Conservation (phyloP, 2,329 filamentous ascomycete genomes). For the Thelonectria rubi region DNA sequence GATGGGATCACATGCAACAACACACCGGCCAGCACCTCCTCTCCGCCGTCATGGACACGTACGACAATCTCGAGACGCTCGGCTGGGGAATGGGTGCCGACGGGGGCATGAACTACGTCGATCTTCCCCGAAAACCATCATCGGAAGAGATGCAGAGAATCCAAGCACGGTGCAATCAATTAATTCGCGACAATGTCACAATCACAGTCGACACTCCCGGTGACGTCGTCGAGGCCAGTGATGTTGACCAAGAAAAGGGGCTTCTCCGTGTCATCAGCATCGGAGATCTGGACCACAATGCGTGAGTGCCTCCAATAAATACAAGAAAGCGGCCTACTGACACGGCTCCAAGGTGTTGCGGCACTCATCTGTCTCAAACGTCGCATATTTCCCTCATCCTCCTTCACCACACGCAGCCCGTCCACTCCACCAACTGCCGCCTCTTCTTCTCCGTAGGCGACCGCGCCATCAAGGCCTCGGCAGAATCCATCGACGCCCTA, state of each 20-base stretch:
- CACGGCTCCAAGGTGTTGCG: constrained; percentile 38
- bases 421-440: constrained; percentile 46
- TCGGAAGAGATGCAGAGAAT: constrained; percentile 38
- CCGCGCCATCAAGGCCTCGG: constrained; percentile 39
- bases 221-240: constrained; percentile 33
- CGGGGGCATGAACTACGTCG: constrained; percentile 45
- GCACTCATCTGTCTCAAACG: constrained; percentile 45
- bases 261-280: constrained; percentile 44
- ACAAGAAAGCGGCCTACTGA: not conserved
- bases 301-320: constrained; percentile 26
- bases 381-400: constrained; percentile 45
- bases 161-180: constrained; percentile 39
- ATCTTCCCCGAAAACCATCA: constrained; percentile 41
- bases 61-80: constrained; percentile 37
- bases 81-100: constrained; percentile 46
- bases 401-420: constrained; percentile 40
- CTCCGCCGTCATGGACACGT: constrained; percentile 44
- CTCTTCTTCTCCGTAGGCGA: constrained; percentile 44
- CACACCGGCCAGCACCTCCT: constrained; percentile 47
- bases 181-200: constrained; percentile 37
- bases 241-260: constrained; percentile 45
- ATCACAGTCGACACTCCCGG: constrained; percentile 41
- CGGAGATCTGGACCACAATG: constrained; percentile 44
- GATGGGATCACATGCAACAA: constrained; percentile 49
- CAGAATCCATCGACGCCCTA: constrained; percentile 36